Conservation (phyloP, 305 asterid genomes). For the Fraxinus paxiana region DNA sequence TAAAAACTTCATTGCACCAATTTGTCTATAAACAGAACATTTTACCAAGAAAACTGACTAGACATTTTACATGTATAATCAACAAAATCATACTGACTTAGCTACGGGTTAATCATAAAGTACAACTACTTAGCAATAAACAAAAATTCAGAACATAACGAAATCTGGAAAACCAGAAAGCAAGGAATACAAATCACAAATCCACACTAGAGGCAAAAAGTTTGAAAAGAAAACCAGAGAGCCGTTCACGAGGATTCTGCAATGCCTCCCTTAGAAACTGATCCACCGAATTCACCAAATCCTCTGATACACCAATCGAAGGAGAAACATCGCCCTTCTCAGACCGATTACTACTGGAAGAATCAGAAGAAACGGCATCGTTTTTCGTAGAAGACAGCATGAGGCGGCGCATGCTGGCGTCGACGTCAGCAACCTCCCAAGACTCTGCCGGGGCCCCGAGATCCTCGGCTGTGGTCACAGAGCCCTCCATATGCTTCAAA, state of each 20-base stretch:
- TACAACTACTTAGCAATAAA: background rate
- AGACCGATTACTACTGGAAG: slow-evolving; percentile 30
- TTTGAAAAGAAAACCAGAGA: slow-evolving; percentile 53
- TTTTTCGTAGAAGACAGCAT: slow-evolving; percentile 48
- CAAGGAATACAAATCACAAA: background rate
- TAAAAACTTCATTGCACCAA: background rate
- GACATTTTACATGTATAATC: background rate
- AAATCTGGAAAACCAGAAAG: background rate
- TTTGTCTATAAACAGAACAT: background rate
- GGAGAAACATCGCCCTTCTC: slow-evolving; percentile 44
- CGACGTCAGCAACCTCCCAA: slow-evolving; percentile 90
- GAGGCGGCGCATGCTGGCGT: slow-evolving; percentile 68
- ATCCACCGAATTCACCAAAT: slow-evolving; percentile 72
- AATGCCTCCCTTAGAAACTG: slow-evolving; percentile 89
- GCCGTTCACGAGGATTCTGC: slow-evolving; percentile 97
- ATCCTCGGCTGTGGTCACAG: slow-evolving; percentile 49
- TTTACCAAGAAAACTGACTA: background rate
- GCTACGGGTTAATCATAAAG: background rate
- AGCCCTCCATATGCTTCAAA: slow-evolving; percentile 53
- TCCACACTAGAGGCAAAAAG: background rate
- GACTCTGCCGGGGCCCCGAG: slow-evolving; percentile 68
- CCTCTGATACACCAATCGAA: slow-evolving; percentile 38
- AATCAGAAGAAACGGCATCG: slow-evolving; percentile 18
- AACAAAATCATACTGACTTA: background rate
- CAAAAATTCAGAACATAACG: background rate